phyloP scores from a whole-genome alignment of 352 stramenopile species.

The Globisporangium okanoganense region DNA sequence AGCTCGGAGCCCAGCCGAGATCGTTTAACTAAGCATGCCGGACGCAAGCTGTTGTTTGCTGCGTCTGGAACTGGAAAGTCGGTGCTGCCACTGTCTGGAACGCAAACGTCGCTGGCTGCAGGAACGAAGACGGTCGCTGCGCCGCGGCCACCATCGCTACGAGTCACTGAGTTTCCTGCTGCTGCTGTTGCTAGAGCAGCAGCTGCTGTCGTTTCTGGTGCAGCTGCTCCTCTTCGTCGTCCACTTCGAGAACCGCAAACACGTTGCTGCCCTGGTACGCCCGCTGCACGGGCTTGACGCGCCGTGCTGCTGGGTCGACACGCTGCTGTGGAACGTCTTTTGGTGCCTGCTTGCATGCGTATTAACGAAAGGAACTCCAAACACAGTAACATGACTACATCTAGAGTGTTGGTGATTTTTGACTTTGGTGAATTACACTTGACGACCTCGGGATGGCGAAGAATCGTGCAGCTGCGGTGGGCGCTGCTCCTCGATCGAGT shows the following conservation, averaged over 20 bases:
- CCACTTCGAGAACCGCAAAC: slow-evolving; percentile 58
- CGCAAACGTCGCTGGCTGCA: slow-evolving; percentile 72
- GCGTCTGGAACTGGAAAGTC: slow-evolving; percentile 17
- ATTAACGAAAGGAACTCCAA: not conserved
- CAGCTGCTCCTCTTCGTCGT: slow-evolving; percentile 31
- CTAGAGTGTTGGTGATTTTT: not conserved
- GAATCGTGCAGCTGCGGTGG: slow-evolving; percentile 3
- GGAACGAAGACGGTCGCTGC: slow-evolving; percentile 27
- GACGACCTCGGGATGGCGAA: not conserved
- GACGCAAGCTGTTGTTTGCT: slow-evolving; percentile 16
- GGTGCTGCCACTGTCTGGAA: slow-evolving; percentile 25
- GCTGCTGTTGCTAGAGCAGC: slow-evolving; percentile 3
- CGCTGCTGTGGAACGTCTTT: slow-evolving; percentile 29
- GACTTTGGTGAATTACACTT: not conserved
- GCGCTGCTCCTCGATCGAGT: slow-evolving; percentile 32
- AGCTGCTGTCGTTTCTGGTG: slow-evolving; percentile 12
- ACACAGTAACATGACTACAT: slow-evolving; percentile 5
- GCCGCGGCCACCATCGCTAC: slow-evolving; percentile 13
- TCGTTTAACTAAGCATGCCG: no score
- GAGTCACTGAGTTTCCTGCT: slow-evolving; percentile 7
- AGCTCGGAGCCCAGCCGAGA: no score
- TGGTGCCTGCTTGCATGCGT: slow-evolving; percentile 18
- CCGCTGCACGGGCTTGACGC: slow-evolving; percentile 25
- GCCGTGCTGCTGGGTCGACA: slow-evolving; percentile 19
- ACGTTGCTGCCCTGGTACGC: slow-evolving; percentile 47